phyloP scores from a whole-genome alignment of 2,329 filamentous ascomycete genomes.

The Bipolaris gigantea region DNA sequence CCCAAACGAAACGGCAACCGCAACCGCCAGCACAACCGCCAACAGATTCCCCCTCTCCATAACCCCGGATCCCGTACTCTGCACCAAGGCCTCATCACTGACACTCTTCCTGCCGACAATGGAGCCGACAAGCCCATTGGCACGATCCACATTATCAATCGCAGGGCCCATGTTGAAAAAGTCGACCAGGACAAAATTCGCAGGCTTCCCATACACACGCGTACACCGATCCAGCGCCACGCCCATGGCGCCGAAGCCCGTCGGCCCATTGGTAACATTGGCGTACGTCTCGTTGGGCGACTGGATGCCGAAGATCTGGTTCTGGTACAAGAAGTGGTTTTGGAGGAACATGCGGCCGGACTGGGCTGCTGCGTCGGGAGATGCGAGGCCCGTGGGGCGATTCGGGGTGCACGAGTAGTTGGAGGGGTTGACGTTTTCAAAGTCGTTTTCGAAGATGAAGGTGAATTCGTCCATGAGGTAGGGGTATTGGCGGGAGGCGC shows the following conservation, averaged over 20 bases:
- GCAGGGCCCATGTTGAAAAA: slow-evolving; percentile 75
- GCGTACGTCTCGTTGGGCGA: slow-evolving; percentile 54
- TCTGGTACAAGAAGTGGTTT: slow-evolving; percentile 77
- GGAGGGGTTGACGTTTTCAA: slow-evolving; percentile 61
- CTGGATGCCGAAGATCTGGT: slow-evolving; percentile 47
- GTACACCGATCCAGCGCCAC: slow-evolving; percentile 41
- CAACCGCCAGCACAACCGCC: slow-evolving; percentile 37
- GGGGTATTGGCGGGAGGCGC: slow-evolving; percentile 46
- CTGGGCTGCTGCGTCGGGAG: slow-evolving; percentile 54
- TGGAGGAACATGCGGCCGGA: slow-evolving; percentile 68
- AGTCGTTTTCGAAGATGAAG: slow-evolving; percentile 73
- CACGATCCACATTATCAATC: slow-evolving; percentile 68
- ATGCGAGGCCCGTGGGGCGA: slow-evolving; percentile 60
- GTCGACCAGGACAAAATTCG: slow-evolving; percentile 78
- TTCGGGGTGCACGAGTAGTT: slow-evolving; percentile 74
- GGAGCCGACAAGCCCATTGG: slow-evolving; percentile 61
- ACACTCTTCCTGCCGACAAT: slow-evolving; percentile 30
- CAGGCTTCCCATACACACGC: slow-evolving; percentile 64
- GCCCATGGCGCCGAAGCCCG: slow-evolving; percentile 59
- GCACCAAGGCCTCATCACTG: slow-evolving; percentile 21
- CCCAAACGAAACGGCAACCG: slow-evolving; percentile 34
- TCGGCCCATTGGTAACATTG: slow-evolving; percentile 66
- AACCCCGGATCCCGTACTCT: slow-evolving; percentile 20
- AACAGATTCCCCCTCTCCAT: slow-evolving; percentile 25
- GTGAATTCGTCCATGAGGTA: slow-evolving; percentile 67